Base-by-base conservation (phyloP, 2,329 filamentous ascomycete genomes). In the Alternaria gansuensis region DNA sequence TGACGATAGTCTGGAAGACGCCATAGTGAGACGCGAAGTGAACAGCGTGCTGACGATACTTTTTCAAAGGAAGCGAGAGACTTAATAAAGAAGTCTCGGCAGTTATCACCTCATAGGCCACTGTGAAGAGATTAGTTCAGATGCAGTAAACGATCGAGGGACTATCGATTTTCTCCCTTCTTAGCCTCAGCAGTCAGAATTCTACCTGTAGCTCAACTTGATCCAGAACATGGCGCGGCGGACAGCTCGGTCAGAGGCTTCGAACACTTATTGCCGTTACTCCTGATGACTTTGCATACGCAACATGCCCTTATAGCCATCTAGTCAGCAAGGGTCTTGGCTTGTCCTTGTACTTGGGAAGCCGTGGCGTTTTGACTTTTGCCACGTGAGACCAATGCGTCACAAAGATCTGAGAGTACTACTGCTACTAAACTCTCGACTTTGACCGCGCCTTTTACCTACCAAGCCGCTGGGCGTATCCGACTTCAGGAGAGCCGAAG, bases 11-110 rank as follows among this genome's bases (percentile, higher is more conserved):
- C 66, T 63, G 28, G 63, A 70, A 54, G 57, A 64, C 55, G 68
- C 63, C 73, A 75, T 76, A 64, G 59, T 57, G 50, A 60, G 34
- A 57, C 53, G 39, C 48, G 44, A 51, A 60, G 59, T 63, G 56
- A 65, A 68, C 57, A 57, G 52, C 64, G 59, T 66, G 64, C 63
- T 51, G 37, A 58, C 59, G 53, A 34, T 55, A 60, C 26, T 34
- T 64, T 66, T 59, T 51, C 64, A 61, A 63, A 68, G 71, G 70
- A 65, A 59, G 45, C 29, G 59, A 59, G 61, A 48, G 56, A 57
- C 65, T 75, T 73, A 75, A 75, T 74, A 75, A 70, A 66, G 61
- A 64, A 51, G 62, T 57, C 66, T 74, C 70, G 71, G 71, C 69
- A 72, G 59, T 69, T 69, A 59, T 58, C 62, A 40, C 64, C 58